Evolutionary conservation across 169 alveolate genomes (phyloP).

Genomic region (Eimeria sp.): DNA sequence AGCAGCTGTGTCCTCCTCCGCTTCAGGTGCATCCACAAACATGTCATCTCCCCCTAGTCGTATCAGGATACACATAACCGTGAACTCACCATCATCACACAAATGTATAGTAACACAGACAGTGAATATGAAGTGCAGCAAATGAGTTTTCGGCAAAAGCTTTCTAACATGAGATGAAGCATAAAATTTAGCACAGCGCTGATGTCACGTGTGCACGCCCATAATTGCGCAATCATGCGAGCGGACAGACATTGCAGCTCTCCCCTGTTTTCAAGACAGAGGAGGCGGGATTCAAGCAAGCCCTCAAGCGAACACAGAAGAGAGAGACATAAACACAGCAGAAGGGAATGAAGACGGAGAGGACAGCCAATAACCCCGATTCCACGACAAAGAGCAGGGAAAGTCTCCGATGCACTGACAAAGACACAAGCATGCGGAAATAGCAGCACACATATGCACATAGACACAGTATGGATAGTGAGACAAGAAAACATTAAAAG

Average conservation of each 20-base stretch:
- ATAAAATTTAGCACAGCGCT: background rate
- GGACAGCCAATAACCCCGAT: background rate
- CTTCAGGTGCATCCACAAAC: slow-evolving; percentile 56
- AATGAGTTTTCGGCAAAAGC: background rate
- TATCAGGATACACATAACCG: background rate
- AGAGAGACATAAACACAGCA: background rate
- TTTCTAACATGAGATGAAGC: background rate
- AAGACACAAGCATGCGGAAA: background rate
- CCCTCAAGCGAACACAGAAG: background rate
- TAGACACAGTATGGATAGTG: background rate
- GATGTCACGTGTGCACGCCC: background rate
- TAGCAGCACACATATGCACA: background rate
- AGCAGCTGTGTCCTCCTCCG: slow-evolving; percentile 11
- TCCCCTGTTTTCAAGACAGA: background rate
- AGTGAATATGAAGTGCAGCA: background rate
- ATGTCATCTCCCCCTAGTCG: slow-evolving; percentile 60
- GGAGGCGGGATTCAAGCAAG: background rate
- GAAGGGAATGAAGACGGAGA: background rate
- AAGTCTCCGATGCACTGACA: background rate
- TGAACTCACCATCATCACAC: background rate
- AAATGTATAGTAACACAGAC: background rate
- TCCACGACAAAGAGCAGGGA: background rate
- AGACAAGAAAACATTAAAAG: background rate
- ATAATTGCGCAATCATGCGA: background rate
- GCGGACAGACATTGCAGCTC: background rate